Evolutionary conservation across 2,329 filamentous ascomycete genomes (phyloP).

Genomic region (Colletotrichum phormii): DNA sequence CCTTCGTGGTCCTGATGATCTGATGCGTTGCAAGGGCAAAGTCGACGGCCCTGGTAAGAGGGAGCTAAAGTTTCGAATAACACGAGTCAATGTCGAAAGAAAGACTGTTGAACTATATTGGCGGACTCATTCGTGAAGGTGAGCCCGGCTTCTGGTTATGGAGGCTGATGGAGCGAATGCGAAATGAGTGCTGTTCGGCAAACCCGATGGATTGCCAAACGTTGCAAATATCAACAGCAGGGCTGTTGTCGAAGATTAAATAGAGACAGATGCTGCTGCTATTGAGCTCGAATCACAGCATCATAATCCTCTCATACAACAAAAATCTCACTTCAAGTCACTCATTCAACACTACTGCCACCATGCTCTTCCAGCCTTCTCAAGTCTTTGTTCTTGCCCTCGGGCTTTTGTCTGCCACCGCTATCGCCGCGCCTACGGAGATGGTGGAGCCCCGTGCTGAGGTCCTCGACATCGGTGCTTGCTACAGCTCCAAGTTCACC

Average conservation of each 20-base stretch:
- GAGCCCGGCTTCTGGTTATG: neutral
- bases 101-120: neutral
- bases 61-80: neutral
- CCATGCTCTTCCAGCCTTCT: slow-evolving; percentile 9
- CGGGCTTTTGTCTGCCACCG: slow-evolving; percentile 7
- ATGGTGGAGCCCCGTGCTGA: neutral
- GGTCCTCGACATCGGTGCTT: slow-evolving; percentile 4
- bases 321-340: neutral
- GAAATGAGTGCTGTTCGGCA: neutral
- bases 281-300: neutral
- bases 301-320: neutral
- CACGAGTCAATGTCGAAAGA: neutral
- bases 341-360: neutral
- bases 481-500: slow-evolving; percentile 8
- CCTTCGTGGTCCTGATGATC: neutral
- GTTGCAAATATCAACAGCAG: neutral
- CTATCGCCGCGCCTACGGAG: neutral
- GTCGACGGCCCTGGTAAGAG: neutral
- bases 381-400: slow-evolving; percentile 7
- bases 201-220: neutral
- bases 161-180: neutral
- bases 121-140: neutral
- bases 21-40: neutral
- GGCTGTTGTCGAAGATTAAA: neutral
- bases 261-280: neutral